Evolutionary conservation across 805 yeast genomes (phyloP).

Genomic region (Saccharomycopsis lassenensis): DNA sequence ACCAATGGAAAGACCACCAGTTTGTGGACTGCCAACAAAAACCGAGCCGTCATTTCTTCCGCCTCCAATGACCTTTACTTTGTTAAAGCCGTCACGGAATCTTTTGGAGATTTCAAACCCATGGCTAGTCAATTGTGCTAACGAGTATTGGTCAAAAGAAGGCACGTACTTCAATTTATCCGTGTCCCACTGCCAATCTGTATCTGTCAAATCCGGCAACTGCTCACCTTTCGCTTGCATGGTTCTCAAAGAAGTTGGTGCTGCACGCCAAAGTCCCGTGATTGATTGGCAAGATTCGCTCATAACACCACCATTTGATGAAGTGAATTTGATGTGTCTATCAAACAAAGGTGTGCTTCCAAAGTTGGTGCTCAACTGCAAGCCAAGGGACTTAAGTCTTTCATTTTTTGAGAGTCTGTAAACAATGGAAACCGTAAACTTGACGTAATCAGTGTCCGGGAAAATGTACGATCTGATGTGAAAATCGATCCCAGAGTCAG

Average conservation of each 20-base stretch:
- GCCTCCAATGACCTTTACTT: too few species aligned
- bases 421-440: conserved; percentile 6
- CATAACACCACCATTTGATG: conserved; percentile 3
- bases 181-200: too few species aligned
- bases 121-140: too few species aligned
- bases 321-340: conserved; percentile 7
- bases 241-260: not conserved
- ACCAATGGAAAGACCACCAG: too few species aligned
- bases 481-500: conserved; percentile 6
- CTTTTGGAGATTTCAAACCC: too few species aligned
- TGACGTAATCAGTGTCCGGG: conserved; percentile 1
- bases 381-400: conserved; percentile 5
- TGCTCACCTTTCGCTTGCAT: conserved; percentile 1
- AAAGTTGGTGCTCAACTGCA: conserved; percentile 1
- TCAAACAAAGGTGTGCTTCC: conserved; percentile 3
- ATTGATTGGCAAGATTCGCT: conserved; percentile 7
- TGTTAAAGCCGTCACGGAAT: too few species aligned
- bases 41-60: too few species aligned
- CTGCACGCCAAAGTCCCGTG: conserved; percentile 9
- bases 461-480: conserved; percentile 10
- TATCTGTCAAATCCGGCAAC: too few species aligned
- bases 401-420: conserved; percentile 5
- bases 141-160: too few species aligned
- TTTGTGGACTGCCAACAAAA: too few species aligned
- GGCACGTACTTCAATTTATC: too few species aligned